Evolutionary conservation across 2,329 filamentous ascomycete species (phyloP), one percentile per base, ranked within the genome.

Genomic region (Penicillium decumbens): DNA sequence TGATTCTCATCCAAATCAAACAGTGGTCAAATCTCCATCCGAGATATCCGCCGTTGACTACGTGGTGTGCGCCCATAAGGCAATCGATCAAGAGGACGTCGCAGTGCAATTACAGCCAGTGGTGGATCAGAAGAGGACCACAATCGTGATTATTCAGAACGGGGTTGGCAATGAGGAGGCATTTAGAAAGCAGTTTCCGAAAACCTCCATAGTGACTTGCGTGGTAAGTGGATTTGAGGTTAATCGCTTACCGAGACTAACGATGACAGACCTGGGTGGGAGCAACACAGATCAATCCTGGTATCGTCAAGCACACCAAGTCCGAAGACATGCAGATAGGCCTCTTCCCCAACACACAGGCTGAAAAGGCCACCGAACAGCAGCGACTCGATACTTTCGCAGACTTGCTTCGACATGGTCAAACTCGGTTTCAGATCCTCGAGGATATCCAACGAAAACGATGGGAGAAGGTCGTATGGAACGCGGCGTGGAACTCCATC

Each of bases 241-340:
- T 20, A 6, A 29, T 5, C 25, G 15, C 9, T 23, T 29, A 40
- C 18, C 38, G 4, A 29, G 4, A 32, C 38, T 42, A 24, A 47
- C 24, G 1, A 6, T 4, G 27, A 15, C 18, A 68, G 65, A 64
- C 65, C 3, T 68, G 65, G 80, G 75, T 79, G 0, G 79, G 79
- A 4, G 78, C 77, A 7, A 71, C 64, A 0, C 80, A 83, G 54
- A 65, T 65, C 2, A 60, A 68, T 6, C 78, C 79, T 0, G 80
- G 80, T 0, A 53, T 75, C 2, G 66, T 81, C 23, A 61, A 65
- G 7, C 80, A 82, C 55, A 77, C 68, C 20, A 75, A 73, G 45
- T 75, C 75, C 10, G 80, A 82, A 58, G 71, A 79, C 52, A 76
- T 78, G 62, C 75, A 82, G 47, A 75, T 82, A 3, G 80, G 80